Percentiles rank a stretch among this genome's conserved stretches.
These are phyloP conservation scores for Curvularia lunata DNA, from an alignment of 2,329 filamentous ascomycete genomes.

Conservation along the genomic window DNA sequence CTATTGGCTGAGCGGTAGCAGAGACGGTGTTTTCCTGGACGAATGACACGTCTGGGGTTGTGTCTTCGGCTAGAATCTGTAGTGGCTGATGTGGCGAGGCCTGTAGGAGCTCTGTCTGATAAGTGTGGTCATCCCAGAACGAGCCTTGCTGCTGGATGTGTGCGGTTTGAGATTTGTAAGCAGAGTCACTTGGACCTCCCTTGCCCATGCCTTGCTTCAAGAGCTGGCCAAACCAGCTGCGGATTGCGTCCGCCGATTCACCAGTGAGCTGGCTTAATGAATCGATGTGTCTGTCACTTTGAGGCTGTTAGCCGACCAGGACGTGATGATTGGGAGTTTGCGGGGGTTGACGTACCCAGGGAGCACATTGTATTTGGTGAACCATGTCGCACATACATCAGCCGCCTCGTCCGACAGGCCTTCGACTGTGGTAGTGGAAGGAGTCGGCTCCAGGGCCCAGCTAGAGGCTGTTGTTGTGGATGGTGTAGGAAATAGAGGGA, in stretches of 20 bases:
- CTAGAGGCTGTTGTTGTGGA: conserved; percentile 29
- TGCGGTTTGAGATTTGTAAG: conserved; percentile 48
- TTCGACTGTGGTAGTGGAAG: conserved; percentile 27
- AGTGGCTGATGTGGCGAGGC: conserved; percentile 20
- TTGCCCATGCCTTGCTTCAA: conserved; percentile 45
- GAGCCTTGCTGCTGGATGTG: conserved; percentile 33
- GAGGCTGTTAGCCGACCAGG: not conserved
- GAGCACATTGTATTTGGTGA: conserved; percentile 47
- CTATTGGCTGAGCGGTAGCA: conserved; percentile 21
- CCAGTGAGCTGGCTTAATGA: conserved; percentile 47
- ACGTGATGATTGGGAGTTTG: not conserved
- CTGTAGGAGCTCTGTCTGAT: conserved; percentile 23
- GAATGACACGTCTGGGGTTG: conserved; percentile 23
- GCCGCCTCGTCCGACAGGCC: conserved; percentile 47
- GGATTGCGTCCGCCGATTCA: conserved; percentile 41
- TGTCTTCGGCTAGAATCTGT: conserved; percentile 15
- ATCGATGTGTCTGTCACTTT: conserved; percentile 46
- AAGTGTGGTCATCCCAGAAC: conserved; percentile 27
- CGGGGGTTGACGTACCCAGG: conserved; percentile 28
- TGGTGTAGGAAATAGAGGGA: conserved; percentile 32
- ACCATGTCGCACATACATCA: conserved; percentile 49
- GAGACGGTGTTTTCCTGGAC: conserved; percentile 26
- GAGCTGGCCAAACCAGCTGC: conserved; percentile 46
- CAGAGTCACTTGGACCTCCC: conserved; percentile 41
- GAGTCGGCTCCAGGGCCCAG: conserved; percentile 35